phyloP scores from a whole-genome alignment of 129 eudicot species.

The Chrysanthemum seticuspe region DNA sequence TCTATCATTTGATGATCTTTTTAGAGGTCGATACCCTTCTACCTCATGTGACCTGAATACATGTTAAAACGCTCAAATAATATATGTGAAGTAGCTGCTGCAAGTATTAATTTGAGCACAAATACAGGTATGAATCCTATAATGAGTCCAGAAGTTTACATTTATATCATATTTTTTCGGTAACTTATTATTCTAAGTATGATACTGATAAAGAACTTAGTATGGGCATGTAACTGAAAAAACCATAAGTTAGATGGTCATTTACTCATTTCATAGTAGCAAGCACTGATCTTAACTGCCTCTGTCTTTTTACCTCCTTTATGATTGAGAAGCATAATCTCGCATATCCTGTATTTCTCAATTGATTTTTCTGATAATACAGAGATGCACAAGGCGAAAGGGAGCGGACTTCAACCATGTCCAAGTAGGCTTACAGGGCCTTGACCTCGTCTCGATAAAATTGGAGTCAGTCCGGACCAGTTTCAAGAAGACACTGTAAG shows the following conservation, averaged over 20 bases:
- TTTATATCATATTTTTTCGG: no score
- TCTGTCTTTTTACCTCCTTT: no score
- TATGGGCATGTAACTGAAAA: background rate
- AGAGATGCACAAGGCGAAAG: conserved; percentile 78
- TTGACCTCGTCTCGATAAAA: conserved; percentile 82
- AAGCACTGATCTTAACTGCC: no score
- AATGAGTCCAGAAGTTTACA: no score
- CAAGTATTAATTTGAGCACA: no score
- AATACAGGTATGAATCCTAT: no score
- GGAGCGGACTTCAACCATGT: conserved; percentile 83
- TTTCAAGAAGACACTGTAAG: conserved; percentile 79
- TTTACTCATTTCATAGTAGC: background rate
- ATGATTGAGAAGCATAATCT: background rate
- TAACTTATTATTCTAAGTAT: background rate
- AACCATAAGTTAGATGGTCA: background rate
- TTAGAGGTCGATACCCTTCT: no score
- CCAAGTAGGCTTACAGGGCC: conserved; percentile 67
- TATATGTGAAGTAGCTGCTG: no score
- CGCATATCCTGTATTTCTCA: background rate
- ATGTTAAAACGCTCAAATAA: no score
- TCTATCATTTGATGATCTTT: no score
- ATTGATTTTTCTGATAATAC: conserved; percentile 11
- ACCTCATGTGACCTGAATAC: no score
- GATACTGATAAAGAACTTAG: background rate
- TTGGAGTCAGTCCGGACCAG: conserved; percentile 57